Evolutionary conservation across 1,284 basidiomycete genomes (phyloP), one percentile per base, ranked within the genome.

Genomic region (Ceratorhiza oryzae-sativae): DNA sequence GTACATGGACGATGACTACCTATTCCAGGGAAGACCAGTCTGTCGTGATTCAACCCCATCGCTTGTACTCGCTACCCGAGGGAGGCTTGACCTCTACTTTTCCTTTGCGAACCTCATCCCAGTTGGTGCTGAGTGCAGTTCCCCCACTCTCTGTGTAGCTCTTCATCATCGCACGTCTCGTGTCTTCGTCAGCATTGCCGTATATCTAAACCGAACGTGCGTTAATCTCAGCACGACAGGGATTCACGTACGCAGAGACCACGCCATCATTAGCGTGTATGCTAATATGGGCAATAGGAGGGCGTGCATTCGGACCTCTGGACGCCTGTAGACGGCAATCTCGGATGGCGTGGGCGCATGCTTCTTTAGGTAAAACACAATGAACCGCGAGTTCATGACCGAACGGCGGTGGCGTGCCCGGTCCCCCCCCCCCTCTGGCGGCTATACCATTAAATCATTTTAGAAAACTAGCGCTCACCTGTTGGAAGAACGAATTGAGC

Each of bases 101-200:
- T 34, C 78, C 85, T 82, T 91, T 91, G 75, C 82, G 84, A 8
- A 97, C 94, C 75, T 94, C 92, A 3, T 87, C 87, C 95, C 95
- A 98, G 80, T 97, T 94, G 0, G 95, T 98, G 81, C 92, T 95
- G 53, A 98, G 84, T 0, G 93, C 90, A 8, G 95, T 98, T 2
- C 95, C 94, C 6, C 93, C 93, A 76, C 91, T 94, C 83, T 97
- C 94, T 72, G 86, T 85, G 79, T 93, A 97, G 79, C 93, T 95
- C 86, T 98, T 98, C 88, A 97, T 89, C 94, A 98, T 98, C 0
- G 95, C 96, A 46, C 89, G 86, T 77, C 85, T 88, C 2, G 94
- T 94, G 77, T 97, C 92, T 0, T 94, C 92, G 78, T 97, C 94
- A 12, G 94, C 92, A 78, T 91, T 90, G 2, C 84, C 84, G 77